Evolutionary conservation across 78 protist genomes (phyloP), one percentile per base, ranked within the genome.

Genomic region (Ministeria vibrans): DNA sequence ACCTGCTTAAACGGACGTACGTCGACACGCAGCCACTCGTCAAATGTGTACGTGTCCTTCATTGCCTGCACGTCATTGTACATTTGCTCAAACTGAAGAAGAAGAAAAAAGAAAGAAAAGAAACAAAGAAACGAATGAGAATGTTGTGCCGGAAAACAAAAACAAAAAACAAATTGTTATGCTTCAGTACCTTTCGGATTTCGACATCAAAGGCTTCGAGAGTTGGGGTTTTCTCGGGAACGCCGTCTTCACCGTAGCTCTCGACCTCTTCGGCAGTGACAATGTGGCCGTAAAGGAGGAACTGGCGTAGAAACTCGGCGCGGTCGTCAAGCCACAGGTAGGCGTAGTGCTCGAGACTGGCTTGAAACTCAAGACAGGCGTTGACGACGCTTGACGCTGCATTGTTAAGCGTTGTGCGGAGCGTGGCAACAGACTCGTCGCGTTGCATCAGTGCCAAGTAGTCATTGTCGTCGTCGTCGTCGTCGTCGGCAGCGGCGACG

Each of bases 21-120:
- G 75, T 92, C 83, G 45, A 88, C 38, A 15, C 66, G 34, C 43
- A 86, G 75, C 89, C 86, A 88, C 28, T 73, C 80, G 53, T 70
- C 61, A 44, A 76, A 11, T 41, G 53, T 0, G 22, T 6, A 36
- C 20, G 38, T 0, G 27, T 34, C 32, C 11, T 77, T 75, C 32
- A 81, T 42, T 20, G 2, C 68, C 69, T 42, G n/a, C 20, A 86
- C 25, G 38, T 51, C n/a, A 30, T 44, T 49, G 53, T n/a, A 64
- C 18, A 63, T 0, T 20, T 23, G 2, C 45, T 20, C 7, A 69
- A 39, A 83, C 53, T n/a, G n/a, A n/a, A n/a, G n/a, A n/a, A n/a
- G n/a, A n/a, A n/a, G n/a, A n/a, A n/a, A n/a, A n/a, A n/a, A n/a
- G n/a, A n/a, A n/a, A n/a, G n/a, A n/a, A n/a, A n/a, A n/a, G n/a